These are phyloP conservation scores for Stephania yunnanensis DNA, from an alignment of 164 flowering plant genomes.

Conservation along the genomic window DNA sequence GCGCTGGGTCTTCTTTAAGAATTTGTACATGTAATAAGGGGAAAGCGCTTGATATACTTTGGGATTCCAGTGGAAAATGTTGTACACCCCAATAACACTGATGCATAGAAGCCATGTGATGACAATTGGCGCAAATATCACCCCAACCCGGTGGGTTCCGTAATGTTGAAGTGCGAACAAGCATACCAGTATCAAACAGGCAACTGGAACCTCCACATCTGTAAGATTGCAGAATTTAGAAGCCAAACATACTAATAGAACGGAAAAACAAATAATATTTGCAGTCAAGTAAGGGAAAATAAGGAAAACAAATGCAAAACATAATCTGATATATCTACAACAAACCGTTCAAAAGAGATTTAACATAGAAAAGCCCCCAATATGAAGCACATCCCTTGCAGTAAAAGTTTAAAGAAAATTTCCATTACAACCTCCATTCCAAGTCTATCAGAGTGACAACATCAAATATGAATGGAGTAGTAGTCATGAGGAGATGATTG, in stretches of 20 bases:
- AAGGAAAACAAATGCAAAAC: background rate
- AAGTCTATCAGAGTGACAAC: no score
- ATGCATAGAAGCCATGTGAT: slow-evolving; percentile 87
- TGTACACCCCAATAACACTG: slow-evolving; percentile 73
- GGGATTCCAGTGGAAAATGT: slow-evolving; percentile 83
- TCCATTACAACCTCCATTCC: no score
- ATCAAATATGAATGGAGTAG: no score
- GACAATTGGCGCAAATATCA: slow-evolving; percentile 84
- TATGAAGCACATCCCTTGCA: no score
- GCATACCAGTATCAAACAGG: slow-evolving; percentile 71
- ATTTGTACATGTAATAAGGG: slow-evolving; percentile 79
- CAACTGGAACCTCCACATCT: slow-evolving; percentile 86
- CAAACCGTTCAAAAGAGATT: background rate
- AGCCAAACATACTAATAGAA: slow-evolving; percentile 1
- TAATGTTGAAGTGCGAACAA: slow-evolving; percentile 93
- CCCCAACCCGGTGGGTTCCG: slow-evolving; percentile 90
- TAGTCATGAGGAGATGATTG: background rate
- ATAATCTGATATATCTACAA: background rate
- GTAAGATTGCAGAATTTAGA: slow-evolving; percentile 25
- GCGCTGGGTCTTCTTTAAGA: slow-evolving; percentile 77
- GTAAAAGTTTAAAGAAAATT: no score
- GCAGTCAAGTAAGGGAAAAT: background rate
- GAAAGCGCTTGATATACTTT: slow-evolving; percentile 84
- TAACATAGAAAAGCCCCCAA: no score
- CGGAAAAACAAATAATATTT: background rate